A percentile compares a stretch with the other conserved stretches of the same genome.
These are phyloP conservation scores for Rhinocladiella similis DNA, from an alignment of 2,329 filamentous ascomycete genomes.

Conservation along the genomic window DNA sequence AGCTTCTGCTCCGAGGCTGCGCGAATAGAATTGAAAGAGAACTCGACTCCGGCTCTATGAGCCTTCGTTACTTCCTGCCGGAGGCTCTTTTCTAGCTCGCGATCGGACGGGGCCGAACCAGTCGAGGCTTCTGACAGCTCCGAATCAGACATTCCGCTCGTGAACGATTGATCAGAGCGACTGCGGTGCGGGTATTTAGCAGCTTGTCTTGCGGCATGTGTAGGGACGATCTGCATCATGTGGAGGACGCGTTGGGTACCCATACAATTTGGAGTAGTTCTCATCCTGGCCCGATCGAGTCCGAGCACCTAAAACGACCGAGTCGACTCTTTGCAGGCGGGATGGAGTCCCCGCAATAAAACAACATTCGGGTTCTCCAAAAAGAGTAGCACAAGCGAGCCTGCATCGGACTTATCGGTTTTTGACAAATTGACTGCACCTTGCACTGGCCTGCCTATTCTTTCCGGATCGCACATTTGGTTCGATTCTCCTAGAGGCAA, in stretches of 20 bases:
- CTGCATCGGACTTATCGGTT: constrained; percentile 4
- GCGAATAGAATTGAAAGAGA: constrained; percentile 60
- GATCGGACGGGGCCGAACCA: constrained; percentile 34
- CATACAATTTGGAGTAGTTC: too few species aligned
- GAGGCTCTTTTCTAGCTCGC: constrained; percentile 39
- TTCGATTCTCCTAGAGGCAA: background rate
- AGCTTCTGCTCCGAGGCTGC: constrained; percentile 53
- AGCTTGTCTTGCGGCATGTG: too few species aligned
- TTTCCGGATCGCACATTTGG: background rate
- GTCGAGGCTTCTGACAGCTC: constrained; percentile 31
- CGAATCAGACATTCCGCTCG: constrained; percentile 32
- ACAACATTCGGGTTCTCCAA: background rate
- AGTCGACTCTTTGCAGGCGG: background rate
- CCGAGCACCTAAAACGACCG: too few species aligned
- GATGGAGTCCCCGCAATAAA: background rate
- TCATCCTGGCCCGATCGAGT: too few species aligned
- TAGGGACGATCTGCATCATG: too few species aligned
- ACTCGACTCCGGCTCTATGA: constrained; percentile 46
- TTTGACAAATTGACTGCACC: background rate
- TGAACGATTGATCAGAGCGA: too few species aligned
- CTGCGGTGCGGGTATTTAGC: too few species aligned
- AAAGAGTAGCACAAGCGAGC: background rate
- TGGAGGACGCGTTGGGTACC: too few species aligned
- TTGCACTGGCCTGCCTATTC: background rate
- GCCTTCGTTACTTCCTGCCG: constrained; percentile 38